Conservation (phyloP, 2,329 filamentous ascomycete species). For the Xylariaceae sp. region DNA sequence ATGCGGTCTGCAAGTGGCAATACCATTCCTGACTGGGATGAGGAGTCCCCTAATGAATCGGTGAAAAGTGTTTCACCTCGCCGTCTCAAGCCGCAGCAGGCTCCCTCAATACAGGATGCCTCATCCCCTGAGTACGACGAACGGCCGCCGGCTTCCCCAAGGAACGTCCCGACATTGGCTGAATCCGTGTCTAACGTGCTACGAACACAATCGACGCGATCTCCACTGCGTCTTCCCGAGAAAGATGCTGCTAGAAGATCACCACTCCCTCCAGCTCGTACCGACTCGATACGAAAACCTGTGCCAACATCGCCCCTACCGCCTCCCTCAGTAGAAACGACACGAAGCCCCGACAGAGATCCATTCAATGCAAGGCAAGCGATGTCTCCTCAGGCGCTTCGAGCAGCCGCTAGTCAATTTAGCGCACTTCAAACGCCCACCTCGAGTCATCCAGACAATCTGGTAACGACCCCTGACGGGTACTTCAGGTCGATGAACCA, state of each 20-base stretch:
- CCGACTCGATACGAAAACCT: slow-evolving; percentile 7
- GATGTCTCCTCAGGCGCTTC: slow-evolving; percentile 25
- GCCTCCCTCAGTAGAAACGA: slow-evolving; percentile 9
- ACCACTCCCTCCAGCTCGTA: slow-evolving; percentile 12
- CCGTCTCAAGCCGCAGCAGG: slow-evolving; percentile 10
- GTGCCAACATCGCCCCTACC: slow-evolving; percentile 15
- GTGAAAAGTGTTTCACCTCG: slow-evolving; percentile 17
- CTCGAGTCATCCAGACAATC: slow-evolving; percentile 23
- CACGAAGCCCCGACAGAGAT: slow-evolving; percentile 21
- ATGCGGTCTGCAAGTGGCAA: slow-evolving; percentile 33
- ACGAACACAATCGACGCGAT: slow-evolving; percentile 26
- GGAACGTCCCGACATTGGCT: slow-evolving; percentile 20
- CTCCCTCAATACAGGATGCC: slow-evolving; percentile 19
- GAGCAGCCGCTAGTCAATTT: slow-evolving; percentile 17
- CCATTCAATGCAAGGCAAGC: slow-evolving; percentile 15
- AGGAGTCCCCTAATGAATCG: slow-evolving; percentile 31
- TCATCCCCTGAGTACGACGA: slow-evolving; percentile 20
- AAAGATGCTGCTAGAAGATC: slow-evolving; percentile 16
- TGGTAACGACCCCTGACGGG: slow-evolving; percentile 26
- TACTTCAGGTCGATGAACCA: slow-evolving; percentile 27
- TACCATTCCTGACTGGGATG: slow-evolving; percentile 32
- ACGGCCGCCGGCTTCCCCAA: slow-evolving; percentile 19
- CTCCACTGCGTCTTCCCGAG: slow-evolving; percentile 21
- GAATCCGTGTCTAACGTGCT: slow-evolving; percentile 26
- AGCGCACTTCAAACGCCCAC: slow-evolving; percentile 20